Percentiles rank a stretch among this genome's conserved stretches.
These are phyloP conservation scores for Nakazawaea ishiwadae DNA, from an alignment of 805 yeast species.

Conservation along the genomic window DNA sequence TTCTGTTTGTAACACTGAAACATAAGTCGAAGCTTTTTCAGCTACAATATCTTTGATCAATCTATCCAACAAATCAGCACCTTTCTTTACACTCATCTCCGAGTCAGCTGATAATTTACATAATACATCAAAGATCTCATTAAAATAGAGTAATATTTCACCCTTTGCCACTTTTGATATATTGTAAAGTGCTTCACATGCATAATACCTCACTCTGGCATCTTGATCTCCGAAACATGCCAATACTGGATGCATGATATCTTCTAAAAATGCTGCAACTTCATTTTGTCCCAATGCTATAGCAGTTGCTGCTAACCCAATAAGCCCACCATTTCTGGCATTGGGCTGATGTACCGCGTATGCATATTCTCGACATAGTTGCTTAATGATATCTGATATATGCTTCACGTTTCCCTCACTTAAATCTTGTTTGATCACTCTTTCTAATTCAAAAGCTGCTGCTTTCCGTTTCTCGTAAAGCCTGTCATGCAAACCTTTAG, in stretches of 20 bases:
- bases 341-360: conserved; percentile 81
- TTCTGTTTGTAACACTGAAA: conserved; percentile 59
- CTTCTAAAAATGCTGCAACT: conserved; percentile 77
- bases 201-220: conserved; percentile 94
- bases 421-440: conserved; percentile 65
- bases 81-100: conserved; percentile 88
- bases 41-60: conserved; percentile 91
- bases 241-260: conserved; percentile 86
- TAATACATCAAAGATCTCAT: conserved; percentile 90
- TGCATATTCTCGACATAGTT: conserved; percentile 71
- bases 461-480: conserved; percentile 74
- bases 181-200: conserved; percentile 93
- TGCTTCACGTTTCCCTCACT: conserved; percentile 56
- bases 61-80: conserved; percentile 89
- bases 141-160: conserved; percentile 84
- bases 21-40: conserved; percentile 87
- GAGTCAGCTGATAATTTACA: conserved; percentile 88
- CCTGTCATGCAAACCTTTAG: conserved; percentile 66
- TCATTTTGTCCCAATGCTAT: conserved; percentile 86
- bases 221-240: conserved; percentile 97
- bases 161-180: conserved; percentile 97
- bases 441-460: conserved; percentile 76
- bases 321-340: conserved; percentile 92
- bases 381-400: conserved; percentile 62
- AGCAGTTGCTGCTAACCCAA: conserved; percentile 93